These are phyloP conservation scores for Saitozyma podzolica DNA, from an alignment of 768 basidiomycete species.

Conservation along the genomic window DNA sequence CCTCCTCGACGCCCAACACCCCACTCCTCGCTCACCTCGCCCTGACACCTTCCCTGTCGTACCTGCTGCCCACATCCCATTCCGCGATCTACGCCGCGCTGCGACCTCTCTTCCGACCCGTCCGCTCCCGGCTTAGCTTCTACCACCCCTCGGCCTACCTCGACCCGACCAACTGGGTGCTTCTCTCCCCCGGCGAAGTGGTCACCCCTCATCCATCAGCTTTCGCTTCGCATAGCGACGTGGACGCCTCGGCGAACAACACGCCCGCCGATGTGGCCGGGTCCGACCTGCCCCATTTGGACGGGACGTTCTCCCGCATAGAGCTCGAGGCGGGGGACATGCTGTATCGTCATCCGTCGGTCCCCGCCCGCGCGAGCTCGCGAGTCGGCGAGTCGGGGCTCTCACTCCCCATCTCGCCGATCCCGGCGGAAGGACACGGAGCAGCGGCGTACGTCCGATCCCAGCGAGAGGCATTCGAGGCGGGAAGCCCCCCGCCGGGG, in stretches of 20 bases:
- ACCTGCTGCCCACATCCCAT: slow-evolving; percentile 20
- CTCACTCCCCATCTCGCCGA: slow-evolving; percentile 11
- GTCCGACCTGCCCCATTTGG: slow-evolving; percentile 23
- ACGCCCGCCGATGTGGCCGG: not conserved
- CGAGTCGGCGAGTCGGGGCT: slow-evolving; percentile 4
- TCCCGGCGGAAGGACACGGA: not conserved
- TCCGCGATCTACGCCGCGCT: slow-evolving; percentile 35
- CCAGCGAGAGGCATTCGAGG: slow-evolving; percentile 32
- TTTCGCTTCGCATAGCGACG: not conserved
- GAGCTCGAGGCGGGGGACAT: slow-evolving; percentile 38
- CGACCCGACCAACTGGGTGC: slow-evolving; percentile 32
- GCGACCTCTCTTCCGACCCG: slow-evolving; percentile 32
- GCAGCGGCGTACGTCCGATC: slow-evolving; percentile 4
- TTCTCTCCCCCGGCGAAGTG: slow-evolving; percentile 13
- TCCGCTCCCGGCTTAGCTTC: slow-evolving; percentile 33
- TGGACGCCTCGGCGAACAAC: not conserved
- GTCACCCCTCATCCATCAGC: not conserved
- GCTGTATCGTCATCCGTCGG: slow-evolving; percentile 25
- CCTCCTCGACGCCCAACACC: slow-evolving; percentile 1
- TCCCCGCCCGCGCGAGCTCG: slow-evolving; percentile 13
- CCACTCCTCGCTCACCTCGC: slow-evolving; percentile 21
- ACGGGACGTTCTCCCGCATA: slow-evolving; percentile 6
- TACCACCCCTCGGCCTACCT: slow-evolving; percentile 33
- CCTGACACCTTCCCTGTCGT: slow-evolving; percentile 23
- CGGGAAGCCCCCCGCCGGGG: slow-evolving; percentile 33